phyloP scores from a whole-genome alignment of 768 basidiomycete genomes.

The Leccinum subtestaceum region DNA sequence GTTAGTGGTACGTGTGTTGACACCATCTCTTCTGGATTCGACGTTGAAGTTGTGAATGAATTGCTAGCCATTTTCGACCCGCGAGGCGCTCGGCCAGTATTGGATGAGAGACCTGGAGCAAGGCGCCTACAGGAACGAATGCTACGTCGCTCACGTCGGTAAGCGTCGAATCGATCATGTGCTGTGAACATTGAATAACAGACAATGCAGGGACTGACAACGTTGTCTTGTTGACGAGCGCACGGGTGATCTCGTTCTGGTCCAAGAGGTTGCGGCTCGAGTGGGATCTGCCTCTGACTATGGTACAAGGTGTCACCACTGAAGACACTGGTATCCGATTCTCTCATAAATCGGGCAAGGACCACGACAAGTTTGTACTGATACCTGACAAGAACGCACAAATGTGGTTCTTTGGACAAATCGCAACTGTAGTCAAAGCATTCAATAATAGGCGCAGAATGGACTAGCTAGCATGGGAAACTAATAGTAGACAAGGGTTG shows the following conservation, averaged over 20 bases:
- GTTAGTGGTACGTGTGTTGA: slow-evolving; percentile 58
- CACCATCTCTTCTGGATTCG: background rate
- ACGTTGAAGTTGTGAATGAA: background rate
- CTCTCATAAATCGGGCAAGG: slow-evolving; percentile 73
- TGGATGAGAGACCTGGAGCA: slow-evolving; percentile 96
- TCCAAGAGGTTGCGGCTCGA: slow-evolving; percentile 79
- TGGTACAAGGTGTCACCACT: slow-evolving; percentile 82
- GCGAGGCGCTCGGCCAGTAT: slow-evolving; percentile 91
- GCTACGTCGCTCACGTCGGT: slow-evolving; percentile 93
- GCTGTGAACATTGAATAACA: slow-evolving; percentile 28
- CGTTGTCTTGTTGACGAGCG: slow-evolving; percentile 74
- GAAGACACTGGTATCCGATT: slow-evolving; percentile 91
- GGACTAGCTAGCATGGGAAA: slow-evolving; percentile 39
- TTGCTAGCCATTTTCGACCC: slow-evolving; percentile 76
- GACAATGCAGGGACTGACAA: slow-evolving; percentile 80
- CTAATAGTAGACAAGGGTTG: slow-evolving; percentile 17
- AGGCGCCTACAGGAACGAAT: slow-evolving; percentile 79
- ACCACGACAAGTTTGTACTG: slow-evolving; percentile 72
- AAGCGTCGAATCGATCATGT: slow-evolving; percentile 25
- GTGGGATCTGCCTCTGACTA: slow-evolving; percentile 89
- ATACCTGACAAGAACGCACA: slow-evolving; percentile 74
- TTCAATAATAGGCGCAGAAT: slow-evolving; percentile 75
- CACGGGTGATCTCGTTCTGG: slow-evolving; percentile 79
- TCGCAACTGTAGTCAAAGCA: slow-evolving; percentile 71
- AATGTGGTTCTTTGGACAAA: slow-evolving; percentile 78